phyloP scores from a whole-genome alignment of 257 asterid species.

The Mentha longifolia region DNA sequence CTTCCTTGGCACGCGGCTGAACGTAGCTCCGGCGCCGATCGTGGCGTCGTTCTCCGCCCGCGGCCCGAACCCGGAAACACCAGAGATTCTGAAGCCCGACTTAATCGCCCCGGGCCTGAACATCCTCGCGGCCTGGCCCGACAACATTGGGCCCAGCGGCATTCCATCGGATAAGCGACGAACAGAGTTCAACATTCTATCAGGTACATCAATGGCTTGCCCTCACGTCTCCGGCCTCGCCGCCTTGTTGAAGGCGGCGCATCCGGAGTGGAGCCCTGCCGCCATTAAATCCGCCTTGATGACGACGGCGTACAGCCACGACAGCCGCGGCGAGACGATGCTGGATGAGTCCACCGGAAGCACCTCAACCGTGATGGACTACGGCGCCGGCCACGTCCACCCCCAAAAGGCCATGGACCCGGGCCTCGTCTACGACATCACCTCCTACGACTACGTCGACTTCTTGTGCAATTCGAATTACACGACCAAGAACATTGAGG shows the following conservation, averaged over 20 bases:
- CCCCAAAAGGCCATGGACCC: slow-evolving; percentile 93
- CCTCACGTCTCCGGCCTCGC: slow-evolving; percentile 91
- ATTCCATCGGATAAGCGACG: slow-evolving; percentile 64
- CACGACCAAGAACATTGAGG: slow-evolving; percentile 58
- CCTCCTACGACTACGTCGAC: slow-evolving; percentile 68
- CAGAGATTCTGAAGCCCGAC: slow-evolving; percentile 87
- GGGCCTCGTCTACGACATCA: slow-evolving; percentile 73
- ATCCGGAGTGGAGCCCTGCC: slow-evolving; percentile 92
- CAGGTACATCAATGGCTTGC: slow-evolving; percentile 95
- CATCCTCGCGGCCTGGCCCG: slow-evolving; percentile 94
- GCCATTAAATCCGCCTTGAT: slow-evolving; percentile 87
- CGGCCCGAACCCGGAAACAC: slow-evolving; percentile 85
- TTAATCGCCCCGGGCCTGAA: slow-evolving; percentile 88
- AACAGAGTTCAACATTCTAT: slow-evolving; percentile 78
- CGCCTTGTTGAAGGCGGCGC: slow-evolving; percentile 86
- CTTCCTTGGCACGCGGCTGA: slow-evolving; percentile 69
- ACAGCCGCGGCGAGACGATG: slow-evolving; percentile 67
- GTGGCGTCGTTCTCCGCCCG: slow-evolving; percentile 89
- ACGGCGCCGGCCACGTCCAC: slow-evolving; percentile 87
- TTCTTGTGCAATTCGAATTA: slow-evolving; percentile 84
- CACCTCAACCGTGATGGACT: slow-evolving; percentile 78
- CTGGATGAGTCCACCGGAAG: slow-evolving; percentile 79
- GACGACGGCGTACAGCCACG: slow-evolving; percentile 83
- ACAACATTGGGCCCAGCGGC: slow-evolving; percentile 70
- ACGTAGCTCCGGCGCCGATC: slow-evolving; percentile 80